A percentile compares a stretch with the other conserved stretches of the same genome.
Evolutionary conservation across 495 filamentous ascomycete genomes (phyloP).

Genomic region (Thermothielavioides terrestris): DNA sequence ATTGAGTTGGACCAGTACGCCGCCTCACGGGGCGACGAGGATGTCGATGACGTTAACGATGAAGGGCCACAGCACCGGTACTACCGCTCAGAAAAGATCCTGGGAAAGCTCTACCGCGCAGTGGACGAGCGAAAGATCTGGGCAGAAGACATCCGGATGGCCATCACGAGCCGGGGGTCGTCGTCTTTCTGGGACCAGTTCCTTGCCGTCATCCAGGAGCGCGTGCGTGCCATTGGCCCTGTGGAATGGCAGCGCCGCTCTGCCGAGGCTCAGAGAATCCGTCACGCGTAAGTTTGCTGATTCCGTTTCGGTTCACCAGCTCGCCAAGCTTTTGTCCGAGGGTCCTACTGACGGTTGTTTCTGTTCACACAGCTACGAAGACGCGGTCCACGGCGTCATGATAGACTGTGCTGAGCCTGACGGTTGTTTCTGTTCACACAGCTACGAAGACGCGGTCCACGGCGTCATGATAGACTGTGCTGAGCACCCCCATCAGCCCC

Average conservation of each 20-base stretch:
- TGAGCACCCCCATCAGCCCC: slow-evolving; percentile 44
- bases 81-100: slow-evolving; percentile 59
- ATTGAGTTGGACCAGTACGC: slow-evolving; percentile 36
- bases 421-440: slow-evolving; percentile 18
- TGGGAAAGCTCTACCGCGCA: slow-evolving; percentile 63
- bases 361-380: slow-evolving; percentile 50
- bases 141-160: slow-evolving; percentile 39
- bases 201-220: slow-evolving; percentile 34
- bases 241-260: slow-evolving; percentile 26
- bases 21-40: slow-evolving; percentile 22
- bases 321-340: no score
- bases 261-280: slow-evolving; percentile 44
- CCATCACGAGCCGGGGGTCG: slow-evolving; percentile 9
- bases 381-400: slow-evolving; percentile 49
- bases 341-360: no score
- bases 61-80: slow-evolving; percentile 44
- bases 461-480: slow-evolving; percentile 50
- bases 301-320: neutral
- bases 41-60: slow-evolving; percentile 49
- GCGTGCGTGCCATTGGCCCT: slow-evolving; percentile 11
- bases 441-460: slow-evolving; percentile 57
- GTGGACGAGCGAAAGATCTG: slow-evolving; percentile 69
- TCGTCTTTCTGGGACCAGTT: slow-evolving; percentile 38
- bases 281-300: slow-evolving; percentile 40
- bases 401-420: slow-evolving; percentile 47